A percentile compares a stretch with the other conserved stretches of the same genome.
Evolutionary conservation across 768 basidiomycete genomes (phyloP).

Genomic region (Suillus decipiens): DNA sequence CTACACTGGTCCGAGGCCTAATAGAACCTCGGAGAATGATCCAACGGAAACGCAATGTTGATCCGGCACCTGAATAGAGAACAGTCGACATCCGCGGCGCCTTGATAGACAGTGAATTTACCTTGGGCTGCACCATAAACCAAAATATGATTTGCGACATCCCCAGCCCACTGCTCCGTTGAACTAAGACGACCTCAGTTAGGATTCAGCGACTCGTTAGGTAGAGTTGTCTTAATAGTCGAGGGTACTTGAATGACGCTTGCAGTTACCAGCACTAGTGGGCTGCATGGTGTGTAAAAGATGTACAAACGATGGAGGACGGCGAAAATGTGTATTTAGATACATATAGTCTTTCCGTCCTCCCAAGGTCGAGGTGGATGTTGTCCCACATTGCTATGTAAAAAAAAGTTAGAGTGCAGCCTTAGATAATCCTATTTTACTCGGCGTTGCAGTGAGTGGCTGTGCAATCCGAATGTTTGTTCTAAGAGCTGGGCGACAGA

Average conservation of each 20-base stretch:
- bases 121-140: constrained; percentile 81
- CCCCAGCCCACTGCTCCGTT: constrained; percentile 42
- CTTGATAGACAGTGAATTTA: constrained; percentile 28
- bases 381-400: too few relatives aligned
- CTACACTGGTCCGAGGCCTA: constrained; percentile 60
- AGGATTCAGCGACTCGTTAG: constrained; percentile 38
- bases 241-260: constrained; percentile 21
- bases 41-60: constrained; percentile 61
- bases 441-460: constrained; percentile 13
- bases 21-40: constrained; percentile 72
- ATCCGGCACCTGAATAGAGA: constrained; percentile 49
- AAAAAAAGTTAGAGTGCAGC: background rate
- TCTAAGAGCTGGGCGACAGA: constrained; percentile 13
- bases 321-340: constrained; percentile 39
- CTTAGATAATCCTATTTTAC: constrained; percentile 20
- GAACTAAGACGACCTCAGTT: constrained; percentile 54
- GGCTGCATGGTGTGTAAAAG: constrained; percentile 66
- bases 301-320: constrained; percentile 78
- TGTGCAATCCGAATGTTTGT: constrained; percentile 21
- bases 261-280: constrained; percentile 64
- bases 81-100: background rate
- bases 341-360: constrained; percentile 67
- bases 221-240: constrained; percentile 18
- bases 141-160: constrained; percentile 78
- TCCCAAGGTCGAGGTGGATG: constrained; percentile 49